Conservation (phyloP, 257 asterid genomes). For the Gentiana macrophylla region DNA sequence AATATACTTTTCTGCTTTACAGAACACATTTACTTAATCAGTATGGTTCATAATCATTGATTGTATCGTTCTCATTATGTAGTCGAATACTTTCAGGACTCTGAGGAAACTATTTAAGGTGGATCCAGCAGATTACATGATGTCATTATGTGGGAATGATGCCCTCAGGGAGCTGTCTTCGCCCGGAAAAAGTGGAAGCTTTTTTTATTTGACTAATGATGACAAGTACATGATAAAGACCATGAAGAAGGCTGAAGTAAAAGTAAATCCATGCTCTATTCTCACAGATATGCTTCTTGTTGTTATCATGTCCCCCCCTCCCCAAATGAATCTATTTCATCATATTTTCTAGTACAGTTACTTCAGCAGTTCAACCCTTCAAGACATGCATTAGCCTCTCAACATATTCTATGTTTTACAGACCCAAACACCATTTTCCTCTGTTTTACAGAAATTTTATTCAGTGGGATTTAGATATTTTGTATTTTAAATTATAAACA, state of each 20-base stretch:
- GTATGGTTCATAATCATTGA: constrained; percentile 2
- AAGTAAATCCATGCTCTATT: constrained; percentile 47
- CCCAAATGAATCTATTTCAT: neutral
- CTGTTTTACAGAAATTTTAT: too few species aligned
- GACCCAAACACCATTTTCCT: too few species aligned
- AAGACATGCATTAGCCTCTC: too few species aligned
- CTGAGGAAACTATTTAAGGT: constrained; percentile 77
- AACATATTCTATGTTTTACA: too few species aligned
- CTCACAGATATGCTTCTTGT: neutral
- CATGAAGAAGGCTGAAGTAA: constrained; percentile 85
- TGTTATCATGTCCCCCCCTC: too few species aligned
- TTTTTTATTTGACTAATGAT: constrained; percentile 80
- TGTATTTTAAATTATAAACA: too few species aligned
- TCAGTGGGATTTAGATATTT: too few species aligned
- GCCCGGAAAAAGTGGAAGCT: constrained; percentile 97
- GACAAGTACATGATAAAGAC: constrained; percentile 96
- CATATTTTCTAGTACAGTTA: too few species aligned
- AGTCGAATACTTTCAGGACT: constrained; percentile 41
- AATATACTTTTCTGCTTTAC: too few species aligned
- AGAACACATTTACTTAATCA: neutral
- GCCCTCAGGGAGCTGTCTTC: constrained; percentile 97
- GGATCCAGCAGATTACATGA: constrained; percentile 95
- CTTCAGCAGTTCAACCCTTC: too few species aligned
- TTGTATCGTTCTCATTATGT: neutral
- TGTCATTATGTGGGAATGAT: constrained; percentile 84